Conservation (phyloP, 305 asterid genomes). For the Fraxinus greggii region DNA sequence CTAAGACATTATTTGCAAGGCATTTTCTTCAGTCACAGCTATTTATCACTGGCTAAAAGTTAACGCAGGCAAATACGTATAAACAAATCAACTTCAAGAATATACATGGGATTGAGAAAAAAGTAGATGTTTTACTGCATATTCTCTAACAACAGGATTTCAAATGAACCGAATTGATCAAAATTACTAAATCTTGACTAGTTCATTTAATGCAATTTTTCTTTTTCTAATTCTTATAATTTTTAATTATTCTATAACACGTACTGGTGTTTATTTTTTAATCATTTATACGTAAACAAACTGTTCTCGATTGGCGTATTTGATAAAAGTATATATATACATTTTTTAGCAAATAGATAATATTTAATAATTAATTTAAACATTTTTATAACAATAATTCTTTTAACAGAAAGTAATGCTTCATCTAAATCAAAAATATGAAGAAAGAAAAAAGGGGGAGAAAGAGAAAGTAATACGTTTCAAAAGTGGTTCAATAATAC, state of each 20-base stretch:
- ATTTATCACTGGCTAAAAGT: not conserved
- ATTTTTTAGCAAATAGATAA: not conserved
- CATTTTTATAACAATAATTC: not conserved
- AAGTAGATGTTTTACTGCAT: not conserved
- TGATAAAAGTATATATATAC: not conserved
- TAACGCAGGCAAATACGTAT: not conserved
- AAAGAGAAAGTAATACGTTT: not conserved
- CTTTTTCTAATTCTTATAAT: not conserved
- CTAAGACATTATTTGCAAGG: conserved; percentile 10
- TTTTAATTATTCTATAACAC: not conserved
- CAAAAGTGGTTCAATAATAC: not conserved
- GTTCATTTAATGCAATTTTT: not conserved
- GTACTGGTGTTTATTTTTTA: not conserved
- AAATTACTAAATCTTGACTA: not conserved
- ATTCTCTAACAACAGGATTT: not conserved
- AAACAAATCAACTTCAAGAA: conserved; percentile 6
- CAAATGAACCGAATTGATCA: not conserved
- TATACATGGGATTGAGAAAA: not conserved
- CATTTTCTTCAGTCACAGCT: conserved; percentile 11
- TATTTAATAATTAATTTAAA: not conserved
- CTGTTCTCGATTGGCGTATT: not conserved
- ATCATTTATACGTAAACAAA: not conserved
- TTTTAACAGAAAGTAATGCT: not conserved
- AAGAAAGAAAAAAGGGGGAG: not conserved
- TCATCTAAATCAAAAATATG: not conserved